These are phyloP conservation scores for Fusarium sp. DNA, from an alignment of 2,329 filamentous ascomycete species.

Conservation along the genomic window DNA sequence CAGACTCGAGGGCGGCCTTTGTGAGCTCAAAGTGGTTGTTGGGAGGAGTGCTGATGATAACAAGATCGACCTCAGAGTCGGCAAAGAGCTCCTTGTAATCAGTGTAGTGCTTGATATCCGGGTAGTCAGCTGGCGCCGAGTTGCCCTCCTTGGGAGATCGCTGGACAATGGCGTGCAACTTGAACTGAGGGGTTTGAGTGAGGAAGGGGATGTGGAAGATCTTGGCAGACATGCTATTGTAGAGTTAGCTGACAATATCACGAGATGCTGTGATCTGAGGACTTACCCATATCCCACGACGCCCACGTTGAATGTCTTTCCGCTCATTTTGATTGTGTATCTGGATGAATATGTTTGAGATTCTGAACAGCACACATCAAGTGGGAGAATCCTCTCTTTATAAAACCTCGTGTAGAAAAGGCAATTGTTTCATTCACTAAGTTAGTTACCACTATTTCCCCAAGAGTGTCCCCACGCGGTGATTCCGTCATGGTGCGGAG, in stretches of 20 bases:
- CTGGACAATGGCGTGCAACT: slow-evolving; percentile 81
- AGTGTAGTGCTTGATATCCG: slow-evolving; percentile 73
- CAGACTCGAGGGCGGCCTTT: slow-evolving; percentile 73
- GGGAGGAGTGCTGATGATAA: slow-evolving; percentile 79
- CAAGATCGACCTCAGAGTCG: slow-evolving; percentile 74
- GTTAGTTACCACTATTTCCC: slow-evolving; percentile 6
- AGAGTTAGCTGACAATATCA: slow-evolving; percentile 36
- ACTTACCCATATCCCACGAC: slow-evolving; percentile 65
- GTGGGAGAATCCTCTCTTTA: slow-evolving; percentile 1
- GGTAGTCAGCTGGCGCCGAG: slow-evolving; percentile 77
- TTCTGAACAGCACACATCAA: background rate
- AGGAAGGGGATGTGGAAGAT: slow-evolving; percentile 89
- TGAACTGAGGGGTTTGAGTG: slow-evolving; percentile 71
- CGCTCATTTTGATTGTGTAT: slow-evolving; percentile 46
- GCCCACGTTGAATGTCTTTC: slow-evolving; percentile 63
- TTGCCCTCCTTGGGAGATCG: slow-evolving; percentile 73
- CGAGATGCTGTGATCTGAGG: slow-evolving; percentile 10
- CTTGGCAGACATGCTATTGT: slow-evolving; percentile 72
- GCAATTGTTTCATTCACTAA: slow-evolving; percentile 13
- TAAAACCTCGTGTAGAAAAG: slow-evolving; percentile 8
- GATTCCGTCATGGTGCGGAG: slow-evolving; percentile 46
- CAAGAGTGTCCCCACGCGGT: slow-evolving; percentile 20
- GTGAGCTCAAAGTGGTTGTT: slow-evolving; percentile 76
- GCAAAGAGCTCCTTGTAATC: slow-evolving; percentile 72
- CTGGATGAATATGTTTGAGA: background rate